Evolutionary conservation across 176 grass and related monocot species (phyloP).

Genomic region (Aegilops sharonensis): DNA sequence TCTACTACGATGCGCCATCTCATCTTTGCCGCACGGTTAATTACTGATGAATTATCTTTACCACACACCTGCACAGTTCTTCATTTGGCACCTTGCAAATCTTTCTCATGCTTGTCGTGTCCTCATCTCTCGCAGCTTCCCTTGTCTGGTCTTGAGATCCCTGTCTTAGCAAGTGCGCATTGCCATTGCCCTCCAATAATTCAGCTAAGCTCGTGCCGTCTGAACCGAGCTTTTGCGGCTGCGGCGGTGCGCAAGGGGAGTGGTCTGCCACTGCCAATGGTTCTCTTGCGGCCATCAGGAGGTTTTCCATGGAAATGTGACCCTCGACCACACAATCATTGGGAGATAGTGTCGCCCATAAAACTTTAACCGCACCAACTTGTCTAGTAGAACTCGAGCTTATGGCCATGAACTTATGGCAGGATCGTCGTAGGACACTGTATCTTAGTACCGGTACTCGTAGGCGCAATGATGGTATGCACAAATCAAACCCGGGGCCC

Average conservation of each 20-base stretch:
- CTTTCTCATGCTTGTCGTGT: background rate
- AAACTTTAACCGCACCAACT: slow-evolving; percentile 15
- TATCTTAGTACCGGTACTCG: too few species aligned
- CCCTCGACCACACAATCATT: slow-evolving; percentile 2
- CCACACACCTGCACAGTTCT: background rate
- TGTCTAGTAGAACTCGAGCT: slow-evolving; percentile 10
- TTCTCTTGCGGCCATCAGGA: background rate
- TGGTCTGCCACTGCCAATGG: background rate
- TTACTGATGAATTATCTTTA: background rate
- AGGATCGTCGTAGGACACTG: background rate
- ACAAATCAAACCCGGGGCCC: background rate
- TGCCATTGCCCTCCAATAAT: background rate
- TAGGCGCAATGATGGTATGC: too few species aligned
- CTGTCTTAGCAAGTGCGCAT: background rate
- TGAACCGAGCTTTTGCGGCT: background rate
- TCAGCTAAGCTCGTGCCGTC: background rate
- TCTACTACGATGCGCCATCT: background rate
- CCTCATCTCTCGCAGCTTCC: background rate
- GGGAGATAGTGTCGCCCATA: background rate
- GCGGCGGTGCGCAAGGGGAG: background rate
- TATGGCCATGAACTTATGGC: background rate
- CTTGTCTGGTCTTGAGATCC: background rate
- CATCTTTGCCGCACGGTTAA: background rate
- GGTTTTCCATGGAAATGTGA: background rate
- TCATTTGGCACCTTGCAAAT: background rate